These are phyloP conservation scores for Claviceps sp. DNA, from an alignment of 2,329 filamentous ascomycete genomes.

Conservation along the genomic window DNA sequence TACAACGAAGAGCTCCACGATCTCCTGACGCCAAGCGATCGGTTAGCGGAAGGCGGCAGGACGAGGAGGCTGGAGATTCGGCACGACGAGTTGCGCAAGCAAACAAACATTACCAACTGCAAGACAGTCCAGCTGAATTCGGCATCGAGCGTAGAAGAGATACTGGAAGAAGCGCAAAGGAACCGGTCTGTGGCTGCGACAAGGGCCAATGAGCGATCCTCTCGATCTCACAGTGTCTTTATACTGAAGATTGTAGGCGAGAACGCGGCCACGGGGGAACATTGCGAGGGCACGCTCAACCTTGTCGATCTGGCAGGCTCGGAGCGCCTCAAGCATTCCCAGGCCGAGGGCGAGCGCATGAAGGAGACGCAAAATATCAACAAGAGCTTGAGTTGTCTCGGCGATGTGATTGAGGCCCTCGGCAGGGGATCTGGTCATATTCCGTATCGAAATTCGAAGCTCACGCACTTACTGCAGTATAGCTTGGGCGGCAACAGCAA, in stretches of 20 bases:
- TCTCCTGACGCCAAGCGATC: slow-evolving; percentile 46
- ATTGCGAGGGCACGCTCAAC: slow-evolving; percentile 86
- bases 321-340: slow-evolving; percentile 77
- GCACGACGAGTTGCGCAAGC: slow-evolving; percentile 70
- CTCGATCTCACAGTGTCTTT: slow-evolving; percentile 90
- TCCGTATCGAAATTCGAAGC: slow-evolving; percentile 91
- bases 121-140: slow-evolving; percentile 67
- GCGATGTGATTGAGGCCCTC: slow-evolving; percentile 90
- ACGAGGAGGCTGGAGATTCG: slow-evolving; percentile 75
- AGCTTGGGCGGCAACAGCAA: slow-evolving; percentile 91
- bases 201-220: slow-evolving; percentile 92
- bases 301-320: slow-evolving; percentile 91
- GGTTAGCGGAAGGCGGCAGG: slow-evolving; percentile 58
- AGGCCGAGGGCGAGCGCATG: slow-evolving; percentile 73
- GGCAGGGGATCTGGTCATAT: slow-evolving; percentile 73
- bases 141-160: slow-evolving; percentile 63
- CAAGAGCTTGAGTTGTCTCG: slow-evolving; percentile 79
- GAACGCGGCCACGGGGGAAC: slow-evolving; percentile 66
- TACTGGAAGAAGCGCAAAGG: slow-evolving; percentile 66
- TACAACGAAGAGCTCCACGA: slow-evolving; percentile 98
- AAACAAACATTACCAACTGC: slow-evolving; percentile 71
- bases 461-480: slow-evolving; percentile 91
- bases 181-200: slow-evolving; percentile 91
- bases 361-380: slow-evolving; percentile 98
- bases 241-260: slow-evolving; percentile 66